Base-by-base conservation (phyloP, 495 filamentous ascomycete species). In the Hypomontagnella submonticulosa region DNA sequence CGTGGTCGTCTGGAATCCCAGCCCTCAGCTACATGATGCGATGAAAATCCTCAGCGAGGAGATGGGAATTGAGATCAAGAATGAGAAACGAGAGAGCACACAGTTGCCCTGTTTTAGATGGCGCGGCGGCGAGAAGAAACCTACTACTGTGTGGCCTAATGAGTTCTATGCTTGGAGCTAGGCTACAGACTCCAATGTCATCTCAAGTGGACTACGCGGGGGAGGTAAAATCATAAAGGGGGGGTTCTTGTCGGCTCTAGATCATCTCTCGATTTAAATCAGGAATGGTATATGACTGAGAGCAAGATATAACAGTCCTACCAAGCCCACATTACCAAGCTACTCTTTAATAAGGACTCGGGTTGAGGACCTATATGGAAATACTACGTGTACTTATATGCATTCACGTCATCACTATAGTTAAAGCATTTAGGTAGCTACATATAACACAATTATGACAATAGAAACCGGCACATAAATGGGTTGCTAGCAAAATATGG, bases 111-210 rank as follows among this genome's bases (percentile, higher is more conserved):
- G 66, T 13, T 3, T 69, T 2, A 55, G 66, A 30, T 64, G 54
- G 60, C 51, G 53, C 11, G 34, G 49, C 3, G 66, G 41, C n/a
- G 60, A 71, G 50, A 66, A 58, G 54, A 63, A 32, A 36, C 10
- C 18, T 1, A 33, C 38, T 9, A 40, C 13, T n/a, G 15, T 70
- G 10, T 37, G 4, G 13, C 50, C 66, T 2, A 66, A 66, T 40
- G 70, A 72, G 49, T 60, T 51, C 4, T 72, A 72, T 15, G 51
- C 23, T 2, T 72, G 61, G 66, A 63, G 70, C 32, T 72, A 64
- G 42, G 49, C 34, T 57, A 55, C 11, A 20, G n/a, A 40, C 4
- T 12, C 5, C 11, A 4, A 38, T 13, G 1, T 53, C 6, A 4
- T 5, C 19, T 27, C 0, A 1, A 30, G 12, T 2, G 36, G 3